Base-by-base conservation (phyloP, 2,329 filamentous ascomycete genomes). In the Geosmithia putterillii region DNA sequence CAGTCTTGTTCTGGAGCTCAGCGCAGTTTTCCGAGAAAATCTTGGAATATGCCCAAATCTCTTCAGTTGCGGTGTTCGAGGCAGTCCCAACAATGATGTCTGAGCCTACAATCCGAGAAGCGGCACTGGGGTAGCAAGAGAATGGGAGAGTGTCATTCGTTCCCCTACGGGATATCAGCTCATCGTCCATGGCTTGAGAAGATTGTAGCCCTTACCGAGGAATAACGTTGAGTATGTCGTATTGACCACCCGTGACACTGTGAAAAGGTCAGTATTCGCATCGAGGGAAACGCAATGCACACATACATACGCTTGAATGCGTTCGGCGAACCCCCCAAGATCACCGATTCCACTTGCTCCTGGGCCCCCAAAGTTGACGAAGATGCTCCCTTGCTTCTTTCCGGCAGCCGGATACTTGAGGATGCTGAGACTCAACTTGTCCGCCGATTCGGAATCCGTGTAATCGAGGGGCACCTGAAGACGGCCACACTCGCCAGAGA, bases 381-480 rank as follows among this genome's bases (percentile, higher is more conserved):
- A 46, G 34, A 68, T 60, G 38, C 56, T 64, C 2, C 64, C 62
- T 22, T 57, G 57, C 2, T 50, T 52, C 0, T 55, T 38, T 6
- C 52, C 52, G 2, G 49, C 43, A 1, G 63, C 60, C 1, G 55
- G 54, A 8, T 58, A 48, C 17, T 48, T 59, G 18, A 62, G 40
- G 1, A 67, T 47, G 18, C 60, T 50, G 3, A 67, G 51, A 0
- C 48, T 42, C 6, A 65, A 44, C 0, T 52, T 60, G 32, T 55
- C 45, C 18, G 45, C 50, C 7, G 50, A 52, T 22, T 51, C 42
- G 1, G 38, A n/a, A 6, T 54, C 41, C 1, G 56, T 57, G 41
- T 69, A 67, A 47, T 67, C 65, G 3, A 67, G 55, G 3, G 65
- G 64, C 0, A 67, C 64, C 0, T 48, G 40, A 15, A 67, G 46